phyloP scores from a whole-genome alignment of 1,284 basidiomycete species.

The Leccinum huronense region DNA sequence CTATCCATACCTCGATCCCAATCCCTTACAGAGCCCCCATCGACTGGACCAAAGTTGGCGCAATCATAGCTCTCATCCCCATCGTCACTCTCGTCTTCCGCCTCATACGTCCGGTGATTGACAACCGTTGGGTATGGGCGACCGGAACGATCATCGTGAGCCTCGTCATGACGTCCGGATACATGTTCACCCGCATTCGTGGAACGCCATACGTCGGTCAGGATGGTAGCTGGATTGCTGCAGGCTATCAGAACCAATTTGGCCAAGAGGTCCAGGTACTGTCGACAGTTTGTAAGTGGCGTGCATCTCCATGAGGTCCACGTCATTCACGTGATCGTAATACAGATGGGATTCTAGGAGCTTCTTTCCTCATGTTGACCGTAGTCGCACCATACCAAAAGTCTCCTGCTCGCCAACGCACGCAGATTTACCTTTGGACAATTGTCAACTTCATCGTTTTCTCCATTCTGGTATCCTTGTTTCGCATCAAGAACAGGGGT shows the following conservation, averaged over 20 bases:
- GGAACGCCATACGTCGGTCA: slow-evolving; percentile 69
- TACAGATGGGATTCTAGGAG: slow-evolving; percentile 80
- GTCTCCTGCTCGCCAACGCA: slow-evolving; percentile 74
- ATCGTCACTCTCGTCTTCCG: slow-evolving; percentile 51
- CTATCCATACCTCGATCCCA: slow-evolving; percentile 64
- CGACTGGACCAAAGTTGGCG: slow-evolving; percentile 60
- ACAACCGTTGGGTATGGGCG: slow-evolving; percentile 83
- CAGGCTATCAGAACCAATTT: slow-evolving; percentile 87
- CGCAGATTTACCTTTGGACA: slow-evolving; percentile 90
- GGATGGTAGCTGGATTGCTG: slow-evolving; percentile 79
- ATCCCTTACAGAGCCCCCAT: slow-evolving; percentile 75
- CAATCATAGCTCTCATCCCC: slow-evolving; percentile 44
- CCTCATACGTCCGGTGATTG: slow-evolving; percentile 66
- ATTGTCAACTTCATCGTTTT: slow-evolving; percentile 82
- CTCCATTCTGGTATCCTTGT: slow-evolving; percentile 85
- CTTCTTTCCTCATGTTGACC: slow-evolving; percentile 81
- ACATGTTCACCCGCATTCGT: slow-evolving; percentile 97
- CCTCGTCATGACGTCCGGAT: slow-evolving; percentile 85
- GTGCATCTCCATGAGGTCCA: background rate
- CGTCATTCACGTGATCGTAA: slow-evolving; percentile 11
- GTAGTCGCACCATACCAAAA: slow-evolving; percentile 79
- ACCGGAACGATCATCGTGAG: slow-evolving; percentile 60
- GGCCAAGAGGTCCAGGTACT: slow-evolving; percentile 93
- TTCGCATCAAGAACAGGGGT: slow-evolving; percentile 91
- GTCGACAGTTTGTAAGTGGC: slow-evolving; percentile 74